Conservation (phyloP, 345 rosid species). For the Corchorus capsularis region DNA sequence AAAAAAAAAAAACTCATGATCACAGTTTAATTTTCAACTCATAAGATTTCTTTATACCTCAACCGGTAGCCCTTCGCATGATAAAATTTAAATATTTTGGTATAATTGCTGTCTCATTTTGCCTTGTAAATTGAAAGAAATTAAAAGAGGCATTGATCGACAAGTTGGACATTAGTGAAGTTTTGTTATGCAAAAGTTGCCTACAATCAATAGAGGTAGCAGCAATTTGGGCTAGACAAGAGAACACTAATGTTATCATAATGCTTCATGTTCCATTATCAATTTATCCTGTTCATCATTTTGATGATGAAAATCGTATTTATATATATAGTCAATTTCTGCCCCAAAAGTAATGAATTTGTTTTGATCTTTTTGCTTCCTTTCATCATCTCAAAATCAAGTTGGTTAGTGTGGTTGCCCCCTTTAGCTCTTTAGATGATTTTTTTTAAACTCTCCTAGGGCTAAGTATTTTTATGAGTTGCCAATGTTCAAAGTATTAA, state of each 20-base stretch:
- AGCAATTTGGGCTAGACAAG: not conserved
- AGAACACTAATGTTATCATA: not conserved
- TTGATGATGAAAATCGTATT: not conserved
- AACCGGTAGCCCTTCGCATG: not conserved
- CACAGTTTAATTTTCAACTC: too few relatives aligned
- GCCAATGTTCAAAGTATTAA: not conserved
- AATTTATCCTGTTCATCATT: too few relatives aligned
- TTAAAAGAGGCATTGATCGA: not conserved
- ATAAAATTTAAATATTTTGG: not conserved
- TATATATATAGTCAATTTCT: not conserved
- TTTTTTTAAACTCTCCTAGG: not conserved
- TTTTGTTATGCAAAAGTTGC: slow-evolving; percentile 11
- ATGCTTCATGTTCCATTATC: slow-evolving; percentile 1
- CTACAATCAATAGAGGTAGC: not conserved
- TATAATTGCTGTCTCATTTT: not conserved
- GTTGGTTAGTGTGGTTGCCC: not conserved
- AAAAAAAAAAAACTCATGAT: too few relatives aligned
- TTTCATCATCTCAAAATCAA: not conserved
- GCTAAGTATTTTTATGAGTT: not conserved
- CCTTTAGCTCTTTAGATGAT: not conserved
- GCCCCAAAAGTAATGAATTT: not conserved
- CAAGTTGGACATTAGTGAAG: not conserved
- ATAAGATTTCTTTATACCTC: too few relatives aligned
- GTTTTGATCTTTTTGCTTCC: not conserved
- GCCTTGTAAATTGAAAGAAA: not conserved